Conservation (phyloP, 805 yeast species). For the Naumovozyma castellii region DNA sequence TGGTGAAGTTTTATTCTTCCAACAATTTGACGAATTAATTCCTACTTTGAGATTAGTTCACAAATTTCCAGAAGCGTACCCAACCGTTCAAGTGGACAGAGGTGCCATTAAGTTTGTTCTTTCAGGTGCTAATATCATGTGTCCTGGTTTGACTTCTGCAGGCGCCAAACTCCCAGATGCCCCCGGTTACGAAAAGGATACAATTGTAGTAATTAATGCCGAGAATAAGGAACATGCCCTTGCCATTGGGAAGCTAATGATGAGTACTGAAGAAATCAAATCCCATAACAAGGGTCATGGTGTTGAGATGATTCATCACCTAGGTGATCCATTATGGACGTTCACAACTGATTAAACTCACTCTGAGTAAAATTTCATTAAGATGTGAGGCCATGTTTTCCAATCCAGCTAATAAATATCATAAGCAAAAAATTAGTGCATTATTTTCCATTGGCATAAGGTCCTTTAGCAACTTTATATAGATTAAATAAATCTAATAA, state of each 20-base stretch:
- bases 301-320: constrained; percentile 68
- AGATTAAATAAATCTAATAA: not conserved
- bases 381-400: too few relatives aligned
- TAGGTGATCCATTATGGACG: constrained; percentile 86
- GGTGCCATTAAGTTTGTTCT: constrained; percentile 93
- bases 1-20: constrained; percentile 65
- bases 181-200: constrained; percentile 43
- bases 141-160: constrained; percentile 83
- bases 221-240: constrained; percentile 88
- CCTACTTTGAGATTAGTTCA: constrained; percentile 73
- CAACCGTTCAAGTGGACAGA: constrained; percentile 81
- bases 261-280: constrained; percentile 87
- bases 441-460: too few relatives aligned
- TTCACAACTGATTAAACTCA: constrained; percentile 39
- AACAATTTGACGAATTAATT: constrained; percentile 68
- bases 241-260: constrained; percentile 78
- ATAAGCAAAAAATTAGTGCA: too few relatives aligned
- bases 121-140: constrained; percentile 96
- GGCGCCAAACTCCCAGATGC: constrained; percentile 80
- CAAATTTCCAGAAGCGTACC: constrained; percentile 74
- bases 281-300: constrained; percentile 80
- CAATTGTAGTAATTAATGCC: constrained; percentile 76
- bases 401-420: too few relatives aligned
- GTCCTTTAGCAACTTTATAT: not conserved
- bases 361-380: too few relatives aligned